Percentiles rank a stretch among this genome's conserved stretches.
These are phyloP conservation scores for Lepidopterella palustris DNA, from an alignment of 495 filamentous ascomycete species.

Conservation along the genomic window DNA sequence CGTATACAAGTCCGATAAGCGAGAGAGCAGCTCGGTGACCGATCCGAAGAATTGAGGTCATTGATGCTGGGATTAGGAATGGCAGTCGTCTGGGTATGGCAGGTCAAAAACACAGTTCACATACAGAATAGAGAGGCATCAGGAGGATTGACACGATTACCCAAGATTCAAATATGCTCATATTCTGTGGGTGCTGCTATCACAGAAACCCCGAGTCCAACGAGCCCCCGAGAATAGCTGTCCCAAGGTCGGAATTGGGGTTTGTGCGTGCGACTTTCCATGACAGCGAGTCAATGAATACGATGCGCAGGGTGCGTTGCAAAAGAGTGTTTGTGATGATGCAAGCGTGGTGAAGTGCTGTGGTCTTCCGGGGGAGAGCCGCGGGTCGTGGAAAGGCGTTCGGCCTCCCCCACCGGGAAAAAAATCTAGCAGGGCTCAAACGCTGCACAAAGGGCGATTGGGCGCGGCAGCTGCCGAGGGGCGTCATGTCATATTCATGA, in stretches of 20 bases:
- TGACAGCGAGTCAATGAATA: not conserved
- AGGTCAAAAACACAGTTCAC: not conserved
- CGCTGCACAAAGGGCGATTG: not conserved
- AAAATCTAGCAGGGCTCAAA: not conserved
- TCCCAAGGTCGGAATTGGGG: not conserved
- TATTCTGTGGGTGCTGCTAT: too few species aligned
- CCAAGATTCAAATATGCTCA: not conserved
- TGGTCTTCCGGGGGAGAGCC: not conserved
- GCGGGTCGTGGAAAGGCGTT: not conserved
- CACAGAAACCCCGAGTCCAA: too few species aligned
- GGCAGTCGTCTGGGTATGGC: too few species aligned
- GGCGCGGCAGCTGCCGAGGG: not conserved
- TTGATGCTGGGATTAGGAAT: too few species aligned
- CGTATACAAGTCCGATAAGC: not conserved
- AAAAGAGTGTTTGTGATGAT: not conserved
- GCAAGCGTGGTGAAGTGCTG: not conserved
- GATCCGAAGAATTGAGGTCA: not conserved
- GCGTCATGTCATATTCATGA: too few species aligned
- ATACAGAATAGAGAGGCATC: not conserved
- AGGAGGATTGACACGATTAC: not conserved
- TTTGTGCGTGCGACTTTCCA: not conserved
- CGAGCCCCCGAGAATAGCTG: too few species aligned
- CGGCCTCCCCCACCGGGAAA: slow-evolving; percentile 4
- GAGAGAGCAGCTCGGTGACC: not conserved
- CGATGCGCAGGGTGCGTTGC: not conserved